Evolutionary conservation across 176 grass and related monocot genomes (phyloP).

Genomic region (Aegilops umbellulata): DNA sequence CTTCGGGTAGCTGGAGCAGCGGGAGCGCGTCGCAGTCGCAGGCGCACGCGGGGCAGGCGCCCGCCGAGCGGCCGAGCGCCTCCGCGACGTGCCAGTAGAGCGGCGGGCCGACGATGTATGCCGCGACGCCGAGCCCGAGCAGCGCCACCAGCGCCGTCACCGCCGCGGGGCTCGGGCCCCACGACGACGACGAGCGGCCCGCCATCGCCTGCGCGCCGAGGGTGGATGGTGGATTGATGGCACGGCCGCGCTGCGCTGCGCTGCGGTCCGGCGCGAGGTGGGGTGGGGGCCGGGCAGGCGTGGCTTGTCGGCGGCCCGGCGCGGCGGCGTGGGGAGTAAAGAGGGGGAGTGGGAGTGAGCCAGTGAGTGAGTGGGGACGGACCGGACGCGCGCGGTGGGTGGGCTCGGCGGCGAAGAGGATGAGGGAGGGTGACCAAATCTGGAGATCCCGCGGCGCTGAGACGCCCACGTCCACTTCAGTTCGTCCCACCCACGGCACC

Average conservation of each 20-base stretch:
- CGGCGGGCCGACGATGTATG: constrained; percentile 89
- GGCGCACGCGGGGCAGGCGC: constrained; percentile 53
- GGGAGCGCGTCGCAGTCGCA: constrained; percentile 89
- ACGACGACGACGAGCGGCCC: constrained; percentile 24
- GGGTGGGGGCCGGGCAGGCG: background rate
- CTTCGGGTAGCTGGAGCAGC: constrained; percentile 76
- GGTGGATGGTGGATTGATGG: background rate
- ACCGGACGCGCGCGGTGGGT: too few relatives aligned
- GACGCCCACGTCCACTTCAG: too few relatives aligned
- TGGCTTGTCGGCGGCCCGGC: background rate
- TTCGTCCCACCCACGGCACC: too few relatives aligned
- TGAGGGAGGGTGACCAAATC: too few relatives aligned
- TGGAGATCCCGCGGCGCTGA: too few relatives aligned
- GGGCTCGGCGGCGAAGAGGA: too few relatives aligned
- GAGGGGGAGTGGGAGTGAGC: too few relatives aligned
- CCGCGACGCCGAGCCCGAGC: constrained; percentile 66
- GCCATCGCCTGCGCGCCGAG: constrained; percentile 38
- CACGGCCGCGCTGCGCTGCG: background rate
- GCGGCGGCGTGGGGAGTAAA: too few relatives aligned
- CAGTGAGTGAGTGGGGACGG: too few relatives aligned
- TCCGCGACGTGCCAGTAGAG: constrained; percentile 95
- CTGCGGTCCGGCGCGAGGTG: background rate
- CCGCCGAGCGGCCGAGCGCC: constrained; percentile 55
- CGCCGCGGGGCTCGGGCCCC: constrained; percentile 47
- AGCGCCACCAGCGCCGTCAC: constrained; percentile 57